Base-by-base conservation (phyloP, 805 yeast species). In the Zygoascus tannicola region DNA sequence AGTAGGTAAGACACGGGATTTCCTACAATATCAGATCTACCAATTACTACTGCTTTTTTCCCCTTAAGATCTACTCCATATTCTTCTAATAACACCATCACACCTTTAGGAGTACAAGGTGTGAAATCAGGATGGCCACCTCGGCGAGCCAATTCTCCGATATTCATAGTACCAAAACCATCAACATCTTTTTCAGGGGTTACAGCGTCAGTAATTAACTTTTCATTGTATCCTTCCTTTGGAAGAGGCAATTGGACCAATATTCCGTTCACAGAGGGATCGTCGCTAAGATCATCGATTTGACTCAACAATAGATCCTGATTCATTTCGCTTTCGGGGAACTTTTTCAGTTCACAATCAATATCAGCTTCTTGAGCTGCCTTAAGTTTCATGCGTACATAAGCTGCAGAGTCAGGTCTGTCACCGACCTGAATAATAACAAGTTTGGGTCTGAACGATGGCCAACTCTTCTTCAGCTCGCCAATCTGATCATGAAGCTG, bases 11-110 rank as follows among this genome's bases (percentile, higher is more conserved):
- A 81, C 12, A 90, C 85, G 26, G 98, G 98, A 42, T 83, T 79
- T 43, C 98, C 98, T 34, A 90, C 98, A 54, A 90, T 92, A 60
- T 92, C 97, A n/a, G 95, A 83, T 61, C 97, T 76, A 45, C 98
- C 97, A 49, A 92, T 70, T 20, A 90, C 97, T 44, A 86, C 94
- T 20, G 94, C 95, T 48, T 74, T 72, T 56, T 85, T 77, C 48
- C 97, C 97, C 19, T 76, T 61, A 47, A 85, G 66, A 18, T 68
- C 65, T 22, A 85, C 75, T 3, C 80, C 76, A 42, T 83, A 74
- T 52, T 80, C 73, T 52, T 79, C 73, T 56, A 90, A 70, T 56
- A 90, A 70, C 55, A 80, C 84, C 70, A 90, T 80, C 53, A 87
- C 77, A 46, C 97, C 98, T 63, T 81, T 79, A 43, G 98, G 98